Evolutionary conservation across 148 eudicot species (phyloP).

Genomic region (Drosera capensis): DNA sequence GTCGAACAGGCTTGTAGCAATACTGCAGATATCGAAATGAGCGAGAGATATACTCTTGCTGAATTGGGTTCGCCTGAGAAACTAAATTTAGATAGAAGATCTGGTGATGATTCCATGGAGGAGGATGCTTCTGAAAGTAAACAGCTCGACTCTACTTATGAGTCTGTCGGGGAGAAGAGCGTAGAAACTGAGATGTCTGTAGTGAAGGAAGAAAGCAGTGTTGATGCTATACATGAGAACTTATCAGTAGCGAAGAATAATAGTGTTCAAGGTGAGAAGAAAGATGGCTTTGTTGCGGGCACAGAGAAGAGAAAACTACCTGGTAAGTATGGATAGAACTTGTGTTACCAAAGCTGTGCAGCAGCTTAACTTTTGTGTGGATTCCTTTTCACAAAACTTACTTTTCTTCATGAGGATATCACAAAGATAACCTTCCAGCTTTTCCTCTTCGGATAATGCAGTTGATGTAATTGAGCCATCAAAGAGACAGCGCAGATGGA

Average conservation of each 20-base stretch:
- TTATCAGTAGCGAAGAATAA: slow-evolving; percentile 19
- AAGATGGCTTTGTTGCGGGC: slow-evolving; percentile 22
- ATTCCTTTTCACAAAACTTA: background rate
- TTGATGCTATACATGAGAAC: slow-evolving; percentile 38
- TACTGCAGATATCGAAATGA: slow-evolving; percentile 34
- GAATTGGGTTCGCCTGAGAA: slow-evolving; percentile 60
- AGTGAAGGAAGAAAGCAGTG: slow-evolving; percentile 26
- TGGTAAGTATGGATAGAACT: slow-evolving; percentile 64
- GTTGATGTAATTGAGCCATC: slow-evolving; percentile 30
- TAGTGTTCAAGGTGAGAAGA: slow-evolving; percentile 19
- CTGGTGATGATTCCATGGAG: slow-evolving; percentile 80
- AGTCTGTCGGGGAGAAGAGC: slow-evolving; percentile 24
- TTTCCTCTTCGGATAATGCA: slow-evolving; percentile 34
- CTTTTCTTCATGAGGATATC: background rate
- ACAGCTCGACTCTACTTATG: slow-evolving; percentile 40
- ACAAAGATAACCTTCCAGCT: background rate
- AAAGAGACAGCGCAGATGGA: slow-evolving; percentile 79
- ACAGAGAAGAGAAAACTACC: slow-evolving; percentile 63
- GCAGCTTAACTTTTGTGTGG: background rate
- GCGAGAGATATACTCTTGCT: slow-evolving; percentile 46
- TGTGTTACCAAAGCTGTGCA: background rate
- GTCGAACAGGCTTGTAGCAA: slow-evolving; percentile 33
- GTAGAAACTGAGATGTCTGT: slow-evolving; percentile 29
- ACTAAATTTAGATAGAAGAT: slow-evolving; percentile 64
- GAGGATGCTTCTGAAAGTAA: slow-evolving; percentile 62